Base-by-base conservation (phyloP, 305 asterid genomes). In the Ruellia speciosa region DNA sequence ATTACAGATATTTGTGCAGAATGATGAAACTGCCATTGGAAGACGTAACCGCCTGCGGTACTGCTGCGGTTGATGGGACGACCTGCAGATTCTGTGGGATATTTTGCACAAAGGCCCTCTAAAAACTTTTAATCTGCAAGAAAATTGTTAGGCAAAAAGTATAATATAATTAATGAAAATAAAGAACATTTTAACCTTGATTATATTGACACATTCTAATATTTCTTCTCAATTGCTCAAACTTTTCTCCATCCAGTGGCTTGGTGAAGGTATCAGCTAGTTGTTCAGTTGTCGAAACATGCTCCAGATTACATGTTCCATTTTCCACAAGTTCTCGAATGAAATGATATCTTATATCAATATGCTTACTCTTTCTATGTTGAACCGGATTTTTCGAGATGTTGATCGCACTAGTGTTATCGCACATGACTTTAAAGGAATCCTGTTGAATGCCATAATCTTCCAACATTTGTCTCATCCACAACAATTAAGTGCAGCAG, bases 121-220 rank as follows among this genome's bases (percentile, higher is more conserved):
- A n/a, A n/a, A n/a, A n/a, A n/a, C n/a, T n/a, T n/a, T n/a, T n/a
- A n/a, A n/a, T n/a, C n/a, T n/a, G n/a, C n/a, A n/a, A n/a, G n/a
- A n/a, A n/a, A n/a, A n/a, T n/a, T n/a, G n/a, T n/a, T n/a, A n/a
- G n/a, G n/a, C n/a, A n/a, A n/a, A n/a, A n/a, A 8, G 8, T 33
- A 33, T 8, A 3, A 33, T 33, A 33, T 3, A 33, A 62, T 34
- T 66, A n/a, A n/a, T n/a, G n/a, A n/a, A 69, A 47, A 40, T 28
- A 51, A 49, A 4, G 4, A n/a, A n/a, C n/a, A n/a, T n/a, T n/a
- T n/a, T n/a, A 33, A 4, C 8, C 8, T 33, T 33, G 37, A 3
- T 4, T 8, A 33, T 3, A 3, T 8, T 3, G 6, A 33, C 37
- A 33, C 37, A 33, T 33, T 3, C 37, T 8, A 33, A 33, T 4